Evolutionary conservation across 371 early-diverging fungal genomes (phyloP), one percentile per base, ranked within the genome.

Genomic region (Umbelopsis sp.): DNA sequence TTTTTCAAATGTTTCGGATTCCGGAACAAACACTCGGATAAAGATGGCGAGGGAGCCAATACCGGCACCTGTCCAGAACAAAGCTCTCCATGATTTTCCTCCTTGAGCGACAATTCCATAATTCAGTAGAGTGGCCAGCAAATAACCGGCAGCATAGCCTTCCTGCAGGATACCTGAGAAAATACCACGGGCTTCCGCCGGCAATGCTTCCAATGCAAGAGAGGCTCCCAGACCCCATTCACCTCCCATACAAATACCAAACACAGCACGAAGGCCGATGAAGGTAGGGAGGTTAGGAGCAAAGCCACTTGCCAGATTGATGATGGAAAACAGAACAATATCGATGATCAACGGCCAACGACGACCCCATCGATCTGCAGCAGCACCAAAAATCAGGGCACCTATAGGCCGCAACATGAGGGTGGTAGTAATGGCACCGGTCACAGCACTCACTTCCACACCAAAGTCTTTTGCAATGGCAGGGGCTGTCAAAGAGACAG

Each of bases 201-300:
- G 93, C 11, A 92, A 70, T 22, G 82, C 69, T 75, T 92, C 93
- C 76, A 92, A 79, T 0, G 93, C 90, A 68, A 91, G 77, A 70
- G 88, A 82, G 11, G 89, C 86, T 24, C 90, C 89, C n/a, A 92
- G 80, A 25, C 91, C 93, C 93, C 93, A 92, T 71, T 89, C 91
- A 41, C 91, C 93, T 44, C 93, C 92, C 89, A 91, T 88, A 16
- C 86, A 80, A 53, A 92, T 86, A 24, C 91, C 91, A 75, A 89
- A 92, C 6, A 92, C 63, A 8, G 86, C 86, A 46, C 91, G 86
- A 16, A 90, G 71, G 11, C 70, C 79, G 48, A 81, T 75, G 44
- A 79, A 79, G 3, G 69, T 67, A 50, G 77, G 70, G 4, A 88
- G 78, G 69, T 86, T 89, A 4, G 78, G 81, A 2, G 89, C 79